phyloP scores from a whole-genome alignment of 768 basidiomycete genomes.

The Calocybe indica region DNA sequence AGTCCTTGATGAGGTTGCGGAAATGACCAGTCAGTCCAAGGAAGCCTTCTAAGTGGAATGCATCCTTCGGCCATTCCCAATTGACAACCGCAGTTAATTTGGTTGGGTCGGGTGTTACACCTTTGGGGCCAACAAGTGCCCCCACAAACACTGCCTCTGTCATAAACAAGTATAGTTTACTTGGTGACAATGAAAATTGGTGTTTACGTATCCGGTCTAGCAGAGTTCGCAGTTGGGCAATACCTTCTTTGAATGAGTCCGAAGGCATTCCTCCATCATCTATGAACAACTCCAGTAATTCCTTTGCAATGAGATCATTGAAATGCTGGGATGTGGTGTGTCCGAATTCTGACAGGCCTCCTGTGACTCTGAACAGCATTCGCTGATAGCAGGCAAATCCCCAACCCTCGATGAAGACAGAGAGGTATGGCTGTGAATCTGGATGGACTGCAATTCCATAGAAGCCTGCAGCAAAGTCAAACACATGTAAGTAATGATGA shows the following conservation, averaged over 20 bases:
- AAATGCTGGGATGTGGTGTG: slow-evolving; percentile 19
- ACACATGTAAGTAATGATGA: slow-evolving; percentile 24
- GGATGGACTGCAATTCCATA: slow-evolving; percentile 14
- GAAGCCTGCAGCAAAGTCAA: slow-evolving; percentile 36
- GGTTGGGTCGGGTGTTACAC: slow-evolving; percentile 25
- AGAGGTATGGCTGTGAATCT: slow-evolving; percentile 19
- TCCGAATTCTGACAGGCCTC: slow-evolving; percentile 28
- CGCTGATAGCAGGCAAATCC: slow-evolving; percentile 28
- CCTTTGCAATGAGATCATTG: slow-evolving; percentile 17
- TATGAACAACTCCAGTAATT: slow-evolving; percentile 27
- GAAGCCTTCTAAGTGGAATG: slow-evolving; percentile 24
- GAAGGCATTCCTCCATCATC: slow-evolving; percentile 29
- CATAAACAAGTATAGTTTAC: slow-evolving; percentile 30
- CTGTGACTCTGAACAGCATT: slow-evolving; percentile 37
- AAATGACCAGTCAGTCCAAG: slow-evolving; percentile 29
- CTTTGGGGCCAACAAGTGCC: slow-evolving; percentile 19
- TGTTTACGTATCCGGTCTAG: slow-evolving; percentile 19
- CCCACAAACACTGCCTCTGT: slow-evolving; percentile 30
- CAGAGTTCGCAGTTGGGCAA: slow-evolving; percentile 17
- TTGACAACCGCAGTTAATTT: slow-evolving; percentile 33
- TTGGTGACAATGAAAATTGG: slow-evolving; percentile 28
- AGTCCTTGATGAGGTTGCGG: slow-evolving; percentile 25
- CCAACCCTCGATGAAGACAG: slow-evolving; percentile 30
- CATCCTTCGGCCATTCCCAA: slow-evolving; percentile 22
- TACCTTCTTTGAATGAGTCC: slow-evolving; percentile 21